phyloP scores from a whole-genome alignment of 2,329 filamentous ascomycete genomes.

The Fusarium sp. region DNA sequence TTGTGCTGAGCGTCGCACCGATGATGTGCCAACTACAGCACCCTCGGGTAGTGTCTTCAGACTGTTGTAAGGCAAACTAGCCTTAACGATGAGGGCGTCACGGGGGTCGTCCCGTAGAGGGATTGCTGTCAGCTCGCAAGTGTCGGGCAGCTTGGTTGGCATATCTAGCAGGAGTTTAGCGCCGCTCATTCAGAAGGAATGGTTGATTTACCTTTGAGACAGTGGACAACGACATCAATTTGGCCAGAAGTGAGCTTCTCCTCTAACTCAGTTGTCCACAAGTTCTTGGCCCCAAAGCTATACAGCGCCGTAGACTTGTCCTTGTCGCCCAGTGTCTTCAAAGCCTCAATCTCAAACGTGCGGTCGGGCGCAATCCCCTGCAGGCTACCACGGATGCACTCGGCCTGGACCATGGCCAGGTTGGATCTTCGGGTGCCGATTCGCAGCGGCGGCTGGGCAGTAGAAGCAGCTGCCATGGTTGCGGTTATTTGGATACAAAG shows the following conservation, averaged over 20 bases:
- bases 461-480: not conserved
- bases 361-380: not conserved
- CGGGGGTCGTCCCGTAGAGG: not conserved
- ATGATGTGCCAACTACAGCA: not conserved
- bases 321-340: not conserved
- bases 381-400: not conserved
- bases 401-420: not conserved
- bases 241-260: not conserved
- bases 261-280: not conserved
- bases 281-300: not conserved
- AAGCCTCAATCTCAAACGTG: not conserved
- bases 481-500: not conserved
- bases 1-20: not conserved
- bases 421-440: not conserved
- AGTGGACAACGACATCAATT: not conserved
- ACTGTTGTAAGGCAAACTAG: not conserved
- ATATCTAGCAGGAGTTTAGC: not conserved
- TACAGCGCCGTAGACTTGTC: not conserved
- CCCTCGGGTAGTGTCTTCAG: not conserved
- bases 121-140: not conserved
- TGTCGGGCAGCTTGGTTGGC: not conserved
- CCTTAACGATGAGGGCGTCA: not conserved
- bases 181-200: rapidly evolving
- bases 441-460: not conserved
- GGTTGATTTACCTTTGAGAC: not conserved